Base-by-base conservation (phyloP, 2,329 filamentous ascomycete species). In the Dichotomopilus funicola region DNA sequence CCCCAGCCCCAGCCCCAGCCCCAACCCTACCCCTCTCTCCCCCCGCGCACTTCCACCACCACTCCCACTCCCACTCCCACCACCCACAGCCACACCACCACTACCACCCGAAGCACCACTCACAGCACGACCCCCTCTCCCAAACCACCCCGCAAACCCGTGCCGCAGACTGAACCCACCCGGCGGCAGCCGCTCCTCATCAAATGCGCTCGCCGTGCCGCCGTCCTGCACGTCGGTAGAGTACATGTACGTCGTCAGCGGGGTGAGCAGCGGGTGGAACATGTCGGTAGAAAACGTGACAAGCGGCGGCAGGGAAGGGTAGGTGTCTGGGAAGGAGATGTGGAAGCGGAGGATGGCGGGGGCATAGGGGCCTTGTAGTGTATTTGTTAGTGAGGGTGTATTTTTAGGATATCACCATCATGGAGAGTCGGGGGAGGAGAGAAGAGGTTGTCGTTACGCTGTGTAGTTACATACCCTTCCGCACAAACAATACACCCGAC, bases 171-270 rank as follows among this genome's bases (percentile, higher is more conserved):
- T 95, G 73, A 96, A 96, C 0, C 90, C 89, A 1, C 92, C 94
- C 0, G 92, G 91, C 0, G 91, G 88, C 51, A 96, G 74, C 11
- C 88, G 78, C 67, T 95, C 89, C 37, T 89, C 85, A 64, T 96
- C 90, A 1, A 85, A 87, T 7, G 90, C 89, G 68, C 88, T 92
- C 59, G 91, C 86, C 0, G 89, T 89, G 48, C 88, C 89, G 54
- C 81, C 80, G 59, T 85, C 85, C 59, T 88, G 82, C 38, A 87
- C 83, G 55, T 87, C 86, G 59, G 89, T 91, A 43, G 89, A 88
- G 74, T 95, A 95, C 67, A 89, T 94, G 72, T 96, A 95, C 3
- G 90, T 96, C n/a, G 91, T 96, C 59, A 95, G 78, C 40, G 94
- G 91, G 6, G 91, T 91, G 62, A 97, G 86, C 43, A 99, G 78